Percentiles rank a stretch among this genome's conserved stretches.
Conservation (phyloP, 768 basidiomycete genomes). For the Russula emetica region DNA sequence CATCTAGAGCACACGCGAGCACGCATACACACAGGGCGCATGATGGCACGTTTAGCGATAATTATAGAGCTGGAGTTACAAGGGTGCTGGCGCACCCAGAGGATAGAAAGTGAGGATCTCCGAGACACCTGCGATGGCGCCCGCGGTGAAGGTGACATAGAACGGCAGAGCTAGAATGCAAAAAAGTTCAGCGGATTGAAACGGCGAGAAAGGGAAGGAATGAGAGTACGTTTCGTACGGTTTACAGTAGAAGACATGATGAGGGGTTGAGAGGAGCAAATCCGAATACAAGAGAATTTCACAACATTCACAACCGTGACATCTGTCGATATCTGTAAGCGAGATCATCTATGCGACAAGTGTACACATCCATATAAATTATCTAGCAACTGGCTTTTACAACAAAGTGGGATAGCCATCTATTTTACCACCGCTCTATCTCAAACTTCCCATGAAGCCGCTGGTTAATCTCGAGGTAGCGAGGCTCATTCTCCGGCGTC, state of each 20-base stretch:
- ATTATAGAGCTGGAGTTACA: constrained; percentile 9
- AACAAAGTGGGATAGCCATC: not conserved
- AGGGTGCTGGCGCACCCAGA: constrained; percentile 54
- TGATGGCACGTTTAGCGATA: not conserved
- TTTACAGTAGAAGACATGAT: constrained; percentile 24
- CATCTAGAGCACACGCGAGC: constrained; percentile 50
- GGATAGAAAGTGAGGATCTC: constrained; percentile 85
- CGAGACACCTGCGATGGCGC: constrained; percentile 91
- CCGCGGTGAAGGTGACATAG: constrained; percentile 86
- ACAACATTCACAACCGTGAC: not conserved
- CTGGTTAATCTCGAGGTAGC: constrained; percentile 72
- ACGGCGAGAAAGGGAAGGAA: not conserved
- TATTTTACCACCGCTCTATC: constrained; percentile 47
- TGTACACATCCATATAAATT: not conserved
- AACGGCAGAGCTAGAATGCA: constrained; percentile 66
- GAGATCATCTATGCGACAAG: not conserved
- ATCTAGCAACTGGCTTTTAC: not conserved
- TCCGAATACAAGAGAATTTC: not conserved
- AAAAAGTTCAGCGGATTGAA: not conserved
- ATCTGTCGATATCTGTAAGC: not conserved
- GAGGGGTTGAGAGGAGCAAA: not conserved
- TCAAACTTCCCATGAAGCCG: constrained; percentile 70
- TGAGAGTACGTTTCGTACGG: constrained; percentile 14
- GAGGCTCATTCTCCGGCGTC: constrained; percentile 83
- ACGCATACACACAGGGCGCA: not conserved